A percentile compares a stretch with the other conserved stretches of the same genome.
These are phyloP conservation scores for Xylariaceae sp. DNA, from an alignment of 2,329 filamentous ascomycete genomes.

Conservation along the genomic window DNA sequence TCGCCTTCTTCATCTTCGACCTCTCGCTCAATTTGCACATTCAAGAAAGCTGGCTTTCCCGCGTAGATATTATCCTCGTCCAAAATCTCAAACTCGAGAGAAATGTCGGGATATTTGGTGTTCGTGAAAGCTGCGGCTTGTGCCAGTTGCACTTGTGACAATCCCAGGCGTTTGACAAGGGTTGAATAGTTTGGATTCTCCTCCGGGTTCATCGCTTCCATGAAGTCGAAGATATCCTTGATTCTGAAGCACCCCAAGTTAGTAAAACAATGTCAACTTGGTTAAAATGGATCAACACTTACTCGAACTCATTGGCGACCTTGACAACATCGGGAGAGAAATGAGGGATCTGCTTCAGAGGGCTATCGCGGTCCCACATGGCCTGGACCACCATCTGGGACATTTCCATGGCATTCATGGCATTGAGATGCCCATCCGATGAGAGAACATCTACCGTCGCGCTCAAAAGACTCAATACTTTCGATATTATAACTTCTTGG, in stretches of 20 bases:
- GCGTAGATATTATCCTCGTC: conserved; percentile 81
- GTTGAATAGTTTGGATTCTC: conserved; percentile 84
- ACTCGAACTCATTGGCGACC: conserved; percentile 79
- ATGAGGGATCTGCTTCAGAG: conserved; percentile 96
- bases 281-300: conserved; percentile 46
- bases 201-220: conserved; percentile 97
- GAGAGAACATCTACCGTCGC: conserved; percentile 95
- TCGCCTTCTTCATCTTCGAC: conserved; percentile 72
- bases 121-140: conserved; percentile 97
- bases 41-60: conserved; percentile 81
- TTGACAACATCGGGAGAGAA: conserved; percentile 85
- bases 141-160: conserved; percentile 81
- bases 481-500: conserved; percentile 85
- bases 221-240: conserved; percentile 96
- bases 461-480: conserved; percentile 85
- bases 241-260: conserved; percentile 59
- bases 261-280: conserved; percentile 23
- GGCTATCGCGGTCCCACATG: conserved; percentile 98
- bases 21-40: conserved; percentile 84
- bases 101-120: conserved; percentile 92
- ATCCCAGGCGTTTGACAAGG: conserved; percentile 77
- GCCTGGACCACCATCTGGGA: conserved; percentile 98
- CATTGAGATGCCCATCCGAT: conserved; percentile 94
- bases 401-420: conserved; percentile 99
- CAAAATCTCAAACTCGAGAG: conserved; percentile 85